Base-by-base conservation (phyloP, 495 filamentous ascomycete species). In the Penicillium roqueforti region DNA sequence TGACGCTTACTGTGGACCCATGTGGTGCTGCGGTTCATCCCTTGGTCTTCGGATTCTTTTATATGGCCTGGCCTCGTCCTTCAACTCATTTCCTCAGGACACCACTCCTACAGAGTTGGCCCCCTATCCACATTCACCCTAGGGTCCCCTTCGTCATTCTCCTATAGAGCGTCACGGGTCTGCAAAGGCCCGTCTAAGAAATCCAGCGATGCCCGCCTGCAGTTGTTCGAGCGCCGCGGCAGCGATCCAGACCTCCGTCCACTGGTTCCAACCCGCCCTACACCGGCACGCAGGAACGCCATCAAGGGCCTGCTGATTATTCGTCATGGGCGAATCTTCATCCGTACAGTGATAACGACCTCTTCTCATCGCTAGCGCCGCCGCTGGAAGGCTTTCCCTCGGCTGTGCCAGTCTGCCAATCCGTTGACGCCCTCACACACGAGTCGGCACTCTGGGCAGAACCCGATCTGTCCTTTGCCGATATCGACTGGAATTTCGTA, bases 121-220 rank as follows among this genome's bases (percentile, higher is more conserved):
- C 25, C 22, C 25, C 26, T n/a, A 23, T 25, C 11, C 4, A 23
- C 42, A 52, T 11, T 34, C 40, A 36, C 23, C 36, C 26, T 14
- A 38, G 47, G 42, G 52, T 42, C 23, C 31, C 47, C 25, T 13
- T 16, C 11, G 18, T 25, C 16, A 22, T 23, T 13, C 14, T 39
- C 22, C 2, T 29, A 16, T 25, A 22, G 32, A 26, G 63, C 63
- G 58, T 54, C 50, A 53, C 61, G 64, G 64, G 64, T 63, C 64
- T 60, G 62, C 64, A 55, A 54, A 60, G 64, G 56, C 64, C 64
- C 64, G 58, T 50, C 49, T 58, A 57, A 65, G 57, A 51, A 11
- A 67, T 67, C 64, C 51, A 54, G 25, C 57, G 54, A 67, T 67
- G 64, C 16, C 58, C 52, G 62, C 56, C 59, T 49, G 52, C 59